Evolutionary conservation across 495 filamentous ascomycete genomes (phyloP), one percentile per base, ranked within the genome.

Genomic region (Cladorrhinum samala): DNA sequence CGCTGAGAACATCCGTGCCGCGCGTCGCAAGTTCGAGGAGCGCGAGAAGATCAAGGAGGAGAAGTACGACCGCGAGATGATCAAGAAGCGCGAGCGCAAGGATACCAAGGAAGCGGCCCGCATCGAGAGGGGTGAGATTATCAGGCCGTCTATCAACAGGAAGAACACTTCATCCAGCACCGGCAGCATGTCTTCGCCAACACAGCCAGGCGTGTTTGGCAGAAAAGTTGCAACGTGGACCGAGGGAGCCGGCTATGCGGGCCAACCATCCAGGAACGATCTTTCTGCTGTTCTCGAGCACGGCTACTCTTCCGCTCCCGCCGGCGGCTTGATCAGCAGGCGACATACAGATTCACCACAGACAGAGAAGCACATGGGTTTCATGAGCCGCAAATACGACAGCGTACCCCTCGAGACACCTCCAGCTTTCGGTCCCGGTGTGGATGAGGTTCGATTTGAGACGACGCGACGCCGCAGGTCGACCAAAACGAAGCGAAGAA

Each of bases 31-130:
- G 50, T 81, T 79, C 50, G 69, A 75, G 58, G 70, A 75, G 65
- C 76, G 71, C 49, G 77, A 81, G 60, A 65, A 68, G 5, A 74
- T 67, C 51, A 80, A 81, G 68, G 73, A 79, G 41, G 78, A 81
- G 55, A 78, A 77, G 58, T 74, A 74, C 46, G 78, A 73, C 37
- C 76, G 74, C n/a, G 76, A 79, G 51, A 70, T 78, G 69, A 73
- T 80, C 57, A 68, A 66, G 57, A 75, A 72, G 51, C 72, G 74
- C 9, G 73, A 77, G 57, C 70, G 72, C 24, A 68, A 68, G 21
- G 70, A 76, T 46, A 73, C 63, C 56, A 74, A 75, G 66, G 68
- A 72, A 38, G 73, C 73, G 17, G 63, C 53, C 20, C 68, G 72
- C 40, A 60, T 70, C 39, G 72, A 76, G 55, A 72, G 62, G 54